phyloP scores from a whole-genome alignment of 805 yeast genomes.

The Kodamaea sagamina region DNA sequence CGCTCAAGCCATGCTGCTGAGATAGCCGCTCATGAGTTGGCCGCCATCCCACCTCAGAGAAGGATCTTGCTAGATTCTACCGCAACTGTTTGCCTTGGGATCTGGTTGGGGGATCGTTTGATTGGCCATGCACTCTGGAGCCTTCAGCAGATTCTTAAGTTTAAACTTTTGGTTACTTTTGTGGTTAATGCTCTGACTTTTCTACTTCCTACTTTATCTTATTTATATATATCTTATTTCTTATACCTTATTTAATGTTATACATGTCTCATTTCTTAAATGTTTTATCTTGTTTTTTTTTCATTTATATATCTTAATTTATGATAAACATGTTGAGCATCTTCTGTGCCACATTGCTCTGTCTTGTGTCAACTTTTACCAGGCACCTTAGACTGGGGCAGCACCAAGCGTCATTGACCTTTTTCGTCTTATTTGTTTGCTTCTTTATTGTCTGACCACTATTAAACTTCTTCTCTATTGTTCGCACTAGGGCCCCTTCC shows the following conservation, averaged over 20 bases:
- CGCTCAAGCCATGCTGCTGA: too few species aligned
- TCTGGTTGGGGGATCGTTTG: neutral
- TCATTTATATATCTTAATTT: too few species aligned
- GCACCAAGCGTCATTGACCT: conserved; percentile 1
- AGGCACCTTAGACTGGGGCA: neutral
- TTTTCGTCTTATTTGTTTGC: neutral
- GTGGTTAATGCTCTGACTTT: too few species aligned
- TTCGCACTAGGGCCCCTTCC: conserved; percentile 2
- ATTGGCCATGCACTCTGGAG: conserved; percentile 1
- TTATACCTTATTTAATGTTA: too few species aligned
- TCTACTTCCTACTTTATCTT: too few species aligned
- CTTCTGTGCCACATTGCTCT: too few species aligned
- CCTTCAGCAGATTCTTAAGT: neutral
- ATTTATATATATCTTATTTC: too few species aligned
- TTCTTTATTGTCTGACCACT: neutral
- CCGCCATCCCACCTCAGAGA: conserved; percentile 5
- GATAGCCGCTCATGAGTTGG: neutral
- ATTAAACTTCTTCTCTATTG: conserved; percentile 2
- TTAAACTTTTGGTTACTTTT: too few species aligned
- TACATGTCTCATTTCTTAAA: too few species aligned
- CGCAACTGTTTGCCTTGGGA: conserved; percentile 2
- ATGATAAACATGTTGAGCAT: too few species aligned
- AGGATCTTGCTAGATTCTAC: conserved; percentile 1
- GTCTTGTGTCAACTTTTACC: too few species aligned
- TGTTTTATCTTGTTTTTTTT: too few species aligned